Conservation (phyloP, 2,329 filamentous ascomycete genomes). For the Aspergillus sp. region DNA sequence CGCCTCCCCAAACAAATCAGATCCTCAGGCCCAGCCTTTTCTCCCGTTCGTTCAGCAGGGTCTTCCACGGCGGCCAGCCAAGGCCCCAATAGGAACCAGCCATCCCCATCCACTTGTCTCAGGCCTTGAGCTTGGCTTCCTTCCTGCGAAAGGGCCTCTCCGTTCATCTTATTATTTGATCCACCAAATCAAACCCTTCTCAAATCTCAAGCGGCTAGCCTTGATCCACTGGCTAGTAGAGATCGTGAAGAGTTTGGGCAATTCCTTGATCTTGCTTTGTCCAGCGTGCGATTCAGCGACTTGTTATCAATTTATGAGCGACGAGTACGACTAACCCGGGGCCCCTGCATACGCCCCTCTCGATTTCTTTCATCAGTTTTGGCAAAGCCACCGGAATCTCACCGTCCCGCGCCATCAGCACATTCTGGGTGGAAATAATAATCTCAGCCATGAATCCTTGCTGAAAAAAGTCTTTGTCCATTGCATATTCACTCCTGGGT, state of each 20-base stretch:
- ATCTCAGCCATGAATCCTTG: slow-evolving; percentile 3
- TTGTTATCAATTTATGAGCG: not conserved
- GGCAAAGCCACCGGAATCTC: not conserved
- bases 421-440: not conserved
- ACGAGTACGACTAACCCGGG: not conserved
- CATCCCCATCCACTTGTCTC: not conserved
- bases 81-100: not conserved
- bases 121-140: not conserved
- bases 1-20: too few relatives aligned
- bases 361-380: not conserved
- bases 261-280: too few relatives aligned
- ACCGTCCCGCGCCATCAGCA: not conserved
- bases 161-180: not conserved
- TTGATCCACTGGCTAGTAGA: too few relatives aligned
- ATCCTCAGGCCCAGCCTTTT: too few relatives aligned
- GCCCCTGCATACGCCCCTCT: slow-evolving; percentile 3
- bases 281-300: too few relatives aligned
- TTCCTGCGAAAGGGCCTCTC: not conserved
- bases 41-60: not conserved
- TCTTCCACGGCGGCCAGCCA: not conserved
- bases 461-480: not conserved
- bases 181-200: slow-evolving; percentile 1
- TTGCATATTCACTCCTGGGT: not conserved
- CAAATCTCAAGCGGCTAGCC: not conserved
- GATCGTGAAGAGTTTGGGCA: too few relatives aligned